Base-by-base conservation (phyloP, 106 monocot species). In the Iris macrosiphon region DNA sequence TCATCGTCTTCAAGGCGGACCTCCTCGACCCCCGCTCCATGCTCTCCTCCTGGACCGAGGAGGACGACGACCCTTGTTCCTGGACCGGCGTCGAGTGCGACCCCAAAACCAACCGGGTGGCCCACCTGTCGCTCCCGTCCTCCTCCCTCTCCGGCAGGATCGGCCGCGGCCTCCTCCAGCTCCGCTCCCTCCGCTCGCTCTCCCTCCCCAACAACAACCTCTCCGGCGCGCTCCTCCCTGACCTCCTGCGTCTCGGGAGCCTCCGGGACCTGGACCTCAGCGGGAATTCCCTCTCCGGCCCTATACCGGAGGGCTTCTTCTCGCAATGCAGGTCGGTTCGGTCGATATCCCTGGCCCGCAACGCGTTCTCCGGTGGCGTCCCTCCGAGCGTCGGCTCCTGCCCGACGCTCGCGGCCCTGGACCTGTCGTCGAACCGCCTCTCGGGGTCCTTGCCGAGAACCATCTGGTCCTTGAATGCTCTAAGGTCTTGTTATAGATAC, bases 1-100 rank as follows among this genome's bases (percentile, higher is more conserved):
- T 92, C 30, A 82, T 92, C 62, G 92, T 87, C 45, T 87, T 92
- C 74, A 92, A 92, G 61, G 92, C 82, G 24, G 82, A 82, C 52
- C 48, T 92, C 47, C 21, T n/a, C 7, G 92, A 92, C 60, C 76
- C 87, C 1, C 17, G 42, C 0, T 52, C 60, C 30, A 64, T 61
- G 67, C 82, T 92, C 35, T 48, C 68, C 7, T 76, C 92, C 3
- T 92, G 92, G 92, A 83, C 70, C 76, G 92, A 87, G 73, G 82
- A 92, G 65, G 92, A 81, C 73, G 53, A 76, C 29, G 25, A 40
- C 64, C 82, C 92, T n/a, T 92, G 92, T 70, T 22, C 16, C 31
- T 92, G 92, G 92, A 13, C 34, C 57, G 79, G 75, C 34, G 76
- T 92, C 52, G 64, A 45, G 28, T 92, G 92, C 73, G 75, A 87